phyloP scores from a whole-genome alignment of 352 stramenopile genomes.

The Pythium diclinum region DNA sequence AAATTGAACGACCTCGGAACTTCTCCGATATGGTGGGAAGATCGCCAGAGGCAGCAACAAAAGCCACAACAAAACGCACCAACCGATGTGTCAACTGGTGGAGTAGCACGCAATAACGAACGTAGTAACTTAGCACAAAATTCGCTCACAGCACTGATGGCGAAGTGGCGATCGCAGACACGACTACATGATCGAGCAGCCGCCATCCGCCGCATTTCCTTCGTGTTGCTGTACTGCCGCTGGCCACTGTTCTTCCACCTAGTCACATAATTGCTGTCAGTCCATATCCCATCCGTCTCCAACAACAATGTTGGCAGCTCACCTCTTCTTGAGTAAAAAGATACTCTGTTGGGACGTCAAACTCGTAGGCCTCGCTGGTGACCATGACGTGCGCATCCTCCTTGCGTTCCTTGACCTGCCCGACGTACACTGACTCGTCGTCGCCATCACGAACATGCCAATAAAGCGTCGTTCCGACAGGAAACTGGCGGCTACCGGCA shows the following conservation, averaged over 20 bases:
- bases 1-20: too few relatives aligned
- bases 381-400: conserved; percentile 19
- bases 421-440: conserved; percentile 12
- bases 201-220: neutral
- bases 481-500: conserved; percentile 7
- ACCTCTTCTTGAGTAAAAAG: conserved; percentile 23
- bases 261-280: neutral
- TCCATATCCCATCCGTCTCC: neutral
- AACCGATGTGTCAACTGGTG: too few relatives aligned
- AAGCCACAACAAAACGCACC: neutral
- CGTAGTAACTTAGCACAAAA: neutral
- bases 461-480: conserved; percentile 12
- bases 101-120: neutral
- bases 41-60: neutral
- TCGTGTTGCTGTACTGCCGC: neutral
- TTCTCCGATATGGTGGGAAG: neutral
- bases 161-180: neutral
- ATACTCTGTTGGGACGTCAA: conserved; percentile 13
- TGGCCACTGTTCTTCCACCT: neutral
- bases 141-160: neutral
- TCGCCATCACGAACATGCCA: conserved; percentile 20
- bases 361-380: conserved; percentile 11
- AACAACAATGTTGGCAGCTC: neutral
- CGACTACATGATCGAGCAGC: neutral
- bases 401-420: conserved; percentile 16